Evolutionary conservation across 257 asterid genomes (phyloP), one percentile per base, ranked within the genome.

Genomic region (Misopates orontium): DNA sequence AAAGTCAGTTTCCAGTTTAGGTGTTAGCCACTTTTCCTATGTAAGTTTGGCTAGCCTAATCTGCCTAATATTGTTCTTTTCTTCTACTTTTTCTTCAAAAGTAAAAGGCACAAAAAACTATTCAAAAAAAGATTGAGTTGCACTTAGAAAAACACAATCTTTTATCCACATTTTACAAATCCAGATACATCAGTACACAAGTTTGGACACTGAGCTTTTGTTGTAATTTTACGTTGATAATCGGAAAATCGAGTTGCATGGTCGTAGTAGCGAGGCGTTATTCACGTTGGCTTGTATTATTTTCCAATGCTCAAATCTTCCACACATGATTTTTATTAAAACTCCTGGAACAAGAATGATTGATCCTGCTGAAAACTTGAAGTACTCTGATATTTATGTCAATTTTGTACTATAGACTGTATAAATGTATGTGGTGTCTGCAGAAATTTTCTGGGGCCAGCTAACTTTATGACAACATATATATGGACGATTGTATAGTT

Each of bases 11-110:
- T 64, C 71, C 57, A 60, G 61, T 62, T 69, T 68, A 45, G 45
- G 42, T 21, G n/a, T 53, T 54, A n/a, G n/a, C n/a, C n/a, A n/a
- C 19, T 47, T 50, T 64, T 23, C 44, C 51, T 11, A 13, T 65
- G 31, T 5, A 24, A 72, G 64, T 73, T 45, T 58, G 56, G 67
- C 64, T 71, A 53, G 48, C 65, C 50, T 69, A 41, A 32, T 41
- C 65, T 69, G 68, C 54, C 56, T 40, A 58, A n/a, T n/a, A 12
- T 52, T 69, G 60, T 73, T 65, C 41, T 60, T 65, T 77, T 77
- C 59, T 58, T 53, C 4, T 39, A 11, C 53, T 18, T 65, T 72
- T 17, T 42, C n/a, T 22, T 22, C 8, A 47, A 28, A 65, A 57
- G 28, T 22, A n/a, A 45, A 45, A 57, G 49, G 24, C 70, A 52